Conservation (phyloP, 1,284 basidiomycete genomes). For the Apiotrichum sp. region DNA sequence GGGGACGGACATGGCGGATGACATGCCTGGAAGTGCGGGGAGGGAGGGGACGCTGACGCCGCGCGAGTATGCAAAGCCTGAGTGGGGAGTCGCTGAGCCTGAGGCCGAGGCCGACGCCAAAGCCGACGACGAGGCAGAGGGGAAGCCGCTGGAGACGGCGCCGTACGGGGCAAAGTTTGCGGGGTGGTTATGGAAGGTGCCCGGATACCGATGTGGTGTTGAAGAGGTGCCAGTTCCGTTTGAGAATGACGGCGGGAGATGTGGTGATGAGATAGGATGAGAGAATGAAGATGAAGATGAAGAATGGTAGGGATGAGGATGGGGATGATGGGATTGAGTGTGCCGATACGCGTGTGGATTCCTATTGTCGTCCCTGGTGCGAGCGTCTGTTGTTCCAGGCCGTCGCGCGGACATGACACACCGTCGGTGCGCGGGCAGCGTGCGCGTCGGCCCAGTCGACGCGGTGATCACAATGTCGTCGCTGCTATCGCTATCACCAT, state of each 20-base stretch:
- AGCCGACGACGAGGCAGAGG: no score
- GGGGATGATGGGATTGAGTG: background rate
- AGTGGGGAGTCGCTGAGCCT: background rate
- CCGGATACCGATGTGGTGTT: no score
- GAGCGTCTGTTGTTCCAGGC: no score
- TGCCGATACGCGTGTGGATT: no score
- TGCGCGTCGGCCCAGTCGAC: constrained; percentile 1
- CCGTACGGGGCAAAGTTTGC: background rate
- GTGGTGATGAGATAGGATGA: no score
- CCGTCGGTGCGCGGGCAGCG: background rate
- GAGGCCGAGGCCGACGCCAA: background rate
- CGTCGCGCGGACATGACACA: background rate
- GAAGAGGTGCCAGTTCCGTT: no score
- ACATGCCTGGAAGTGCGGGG: background rate
- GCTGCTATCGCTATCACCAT: background rate
- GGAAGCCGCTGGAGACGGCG: no score
- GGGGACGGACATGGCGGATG: background rate
- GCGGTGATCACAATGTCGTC: constrained; percentile 10
- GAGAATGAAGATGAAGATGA: background rate
- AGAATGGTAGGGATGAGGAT: background rate
- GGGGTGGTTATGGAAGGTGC: background rate
- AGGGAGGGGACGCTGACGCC: background rate
- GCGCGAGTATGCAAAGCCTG: no score
- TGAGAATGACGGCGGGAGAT: no score
- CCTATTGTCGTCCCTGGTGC: no score